Percentiles rank a stretch among this genome's conserved stretches.
These are phyloP conservation scores for Paraconiothyrium brasiliense DNA, from an alignment of 2,329 filamentous ascomycete genomes.

Conservation along the genomic window DNA sequence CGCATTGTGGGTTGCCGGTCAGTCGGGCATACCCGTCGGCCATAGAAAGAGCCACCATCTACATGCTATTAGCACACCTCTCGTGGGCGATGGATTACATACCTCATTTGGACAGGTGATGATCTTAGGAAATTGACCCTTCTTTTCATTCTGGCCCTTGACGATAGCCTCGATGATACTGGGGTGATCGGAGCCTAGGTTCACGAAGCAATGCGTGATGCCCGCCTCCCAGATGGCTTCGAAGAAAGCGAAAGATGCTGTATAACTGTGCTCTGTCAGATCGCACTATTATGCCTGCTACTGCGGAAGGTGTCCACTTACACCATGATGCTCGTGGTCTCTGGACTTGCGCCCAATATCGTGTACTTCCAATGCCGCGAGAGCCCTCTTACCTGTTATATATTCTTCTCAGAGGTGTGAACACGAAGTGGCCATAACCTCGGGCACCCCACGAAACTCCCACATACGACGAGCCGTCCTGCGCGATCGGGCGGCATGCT, in stretches of 20 bases:
- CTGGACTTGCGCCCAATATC: neutral
- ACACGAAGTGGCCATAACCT: conserved; percentile 7
- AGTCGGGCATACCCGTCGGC: conserved; percentile 79
- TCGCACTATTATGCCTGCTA: neutral
- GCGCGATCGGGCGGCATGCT: conserved; percentile 4
- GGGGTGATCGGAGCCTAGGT: conserved; percentile 76
- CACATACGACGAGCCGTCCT: conserved; percentile 1
- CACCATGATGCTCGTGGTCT: conserved; percentile 31
- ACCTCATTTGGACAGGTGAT: conserved; percentile 85
- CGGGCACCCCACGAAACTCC: conserved; percentile 1
- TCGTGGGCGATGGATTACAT: conserved; percentile 19
- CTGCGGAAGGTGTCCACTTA: conserved; percentile 13
- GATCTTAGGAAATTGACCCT: conserved; percentile 72
- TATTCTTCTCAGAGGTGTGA: neutral
- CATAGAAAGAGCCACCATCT: conserved; percentile 89
- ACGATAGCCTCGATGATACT: conserved; percentile 83
- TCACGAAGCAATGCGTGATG: conserved; percentile 65
- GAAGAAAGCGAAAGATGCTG: conserved; percentile 82
- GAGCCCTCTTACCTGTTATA: neutral
- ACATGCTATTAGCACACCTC: conserved; percentile 19
- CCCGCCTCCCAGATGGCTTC: conserved; percentile 76
- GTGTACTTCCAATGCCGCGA: neutral
- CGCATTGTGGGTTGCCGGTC: conserved; percentile 76
- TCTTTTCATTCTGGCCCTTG: conserved; percentile 74
- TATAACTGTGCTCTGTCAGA: conserved; percentile 61